phyloP scores from a whole-genome alignment of 2,329 filamentous ascomycete species.

The Dactylonectria estremocensis region DNA sequence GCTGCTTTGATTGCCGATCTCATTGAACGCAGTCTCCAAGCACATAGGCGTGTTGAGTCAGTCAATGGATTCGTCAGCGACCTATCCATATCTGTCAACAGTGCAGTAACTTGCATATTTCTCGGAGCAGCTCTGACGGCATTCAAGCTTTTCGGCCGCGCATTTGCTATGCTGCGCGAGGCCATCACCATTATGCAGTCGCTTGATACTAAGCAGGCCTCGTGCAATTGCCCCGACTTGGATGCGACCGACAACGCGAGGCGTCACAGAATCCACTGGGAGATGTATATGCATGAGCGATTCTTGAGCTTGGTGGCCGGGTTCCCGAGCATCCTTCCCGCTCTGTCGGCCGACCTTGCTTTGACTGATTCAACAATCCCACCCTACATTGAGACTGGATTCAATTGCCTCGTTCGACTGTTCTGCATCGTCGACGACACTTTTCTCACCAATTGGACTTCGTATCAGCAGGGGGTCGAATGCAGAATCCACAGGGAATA shows the following conservation, averaged over 20 bases:
- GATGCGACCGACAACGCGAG: conserved; percentile 37
- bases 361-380: conserved; percentile 53
- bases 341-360: conserved; percentile 52
- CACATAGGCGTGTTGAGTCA: conserved; percentile 49
- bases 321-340: conserved; percentile 56
- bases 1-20: conserved; percentile 50
- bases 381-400: conserved; percentile 55
- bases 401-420: conserved; percentile 56
- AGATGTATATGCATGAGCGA: conserved; percentile 70
- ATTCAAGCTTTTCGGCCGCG: conserved; percentile 62
- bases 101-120: conserved; percentile 67
- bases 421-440: conserved; percentile 58
- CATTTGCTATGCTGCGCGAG: conserved; percentile 67
- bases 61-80: conserved; percentile 55
- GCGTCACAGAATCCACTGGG: conserved; percentile 67
- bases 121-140: conserved; percentile 67
- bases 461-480: conserved; percentile 47
- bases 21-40: conserved; percentile 46
- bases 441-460: conserved; percentile 56
- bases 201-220: conserved; percentile 35
- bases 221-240: conserved; percentile 23
- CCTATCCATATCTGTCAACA: conserved; percentile 59
- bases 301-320: conserved; percentile 68
- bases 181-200: conserved; percentile 56
- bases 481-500: conserved; percentile 36